Conservation (phyloP, 1,139 yeast species). For the Sugiyamaella grinbergsii region DNA sequence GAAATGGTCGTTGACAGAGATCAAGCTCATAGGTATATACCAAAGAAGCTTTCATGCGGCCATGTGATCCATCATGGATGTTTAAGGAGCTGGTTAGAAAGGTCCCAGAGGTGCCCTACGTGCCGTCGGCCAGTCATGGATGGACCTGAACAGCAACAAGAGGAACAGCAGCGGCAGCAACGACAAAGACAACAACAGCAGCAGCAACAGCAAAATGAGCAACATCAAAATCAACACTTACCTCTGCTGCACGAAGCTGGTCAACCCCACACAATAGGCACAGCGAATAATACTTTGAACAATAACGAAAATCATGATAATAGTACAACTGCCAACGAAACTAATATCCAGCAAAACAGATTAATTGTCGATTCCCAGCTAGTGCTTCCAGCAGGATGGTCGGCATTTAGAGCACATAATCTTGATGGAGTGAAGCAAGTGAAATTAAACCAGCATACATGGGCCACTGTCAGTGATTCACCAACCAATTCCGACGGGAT, state of each 20-base stretch:
- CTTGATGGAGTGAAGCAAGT: constrained; percentile 23
- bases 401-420: constrained; percentile 25
- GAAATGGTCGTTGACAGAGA: constrained; percentile 56
- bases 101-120: constrained; percentile 89
- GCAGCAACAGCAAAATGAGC: constrained; percentile 2
- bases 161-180: constrained; percentile 6
- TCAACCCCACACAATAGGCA: neutral
- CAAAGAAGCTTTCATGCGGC: constrained; percentile 78
- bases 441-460: constrained; percentile 22
- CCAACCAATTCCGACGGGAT: neutral
- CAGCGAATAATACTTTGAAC: neutral
- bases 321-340: constrained; percentile 1
- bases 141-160: constrained; percentile 13
- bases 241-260: neutral
- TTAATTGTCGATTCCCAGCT: constrained; percentile 11
- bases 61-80: constrained; percentile 92
- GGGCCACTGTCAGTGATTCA: constrained; percentile 25
- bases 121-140: constrained; percentile 72
- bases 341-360: neutral
- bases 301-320: constrained; percentile 5
- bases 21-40: constrained; percentile 52
- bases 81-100: constrained; percentile 87
- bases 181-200: constrained; percentile 13
- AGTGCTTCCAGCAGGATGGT: constrained; percentile 27
- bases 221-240: neutral